Conservation (phyloP, 2,329 filamentous ascomycete species). For the Penicillium sp. region DNA sequence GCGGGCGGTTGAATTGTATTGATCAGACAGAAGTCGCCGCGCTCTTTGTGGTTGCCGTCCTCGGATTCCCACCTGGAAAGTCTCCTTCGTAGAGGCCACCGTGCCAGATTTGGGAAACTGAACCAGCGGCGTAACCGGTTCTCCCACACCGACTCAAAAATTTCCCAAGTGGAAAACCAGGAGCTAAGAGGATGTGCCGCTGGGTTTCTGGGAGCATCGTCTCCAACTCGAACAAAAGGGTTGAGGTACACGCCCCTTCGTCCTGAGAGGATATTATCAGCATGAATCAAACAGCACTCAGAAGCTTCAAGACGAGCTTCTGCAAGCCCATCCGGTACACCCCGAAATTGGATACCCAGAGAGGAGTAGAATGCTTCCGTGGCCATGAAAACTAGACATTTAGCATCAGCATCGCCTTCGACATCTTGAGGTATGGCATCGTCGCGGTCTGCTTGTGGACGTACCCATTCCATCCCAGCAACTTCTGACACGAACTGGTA, state of each 20-base stretch:
- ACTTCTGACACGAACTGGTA: constrained; percentile 63
- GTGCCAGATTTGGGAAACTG: constrained; percentile 36
- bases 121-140: constrained; percentile 56
- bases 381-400: constrained; percentile 31
- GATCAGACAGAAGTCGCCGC: constrained; percentile 59
- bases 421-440: neutral
- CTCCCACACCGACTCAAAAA: constrained; percentile 62
- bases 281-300: constrained; percentile 71
- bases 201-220: constrained; percentile 34
- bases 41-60: constrained; percentile 37
- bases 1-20: constrained; percentile 52
- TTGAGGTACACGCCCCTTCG: constrained; percentile 44
- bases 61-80: constrained; percentile 44
- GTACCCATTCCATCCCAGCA: constrained; percentile 71
- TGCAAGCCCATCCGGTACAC: constrained; percentile 65
- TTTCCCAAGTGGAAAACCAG: constrained; percentile 55
- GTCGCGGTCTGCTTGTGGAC: neutral
- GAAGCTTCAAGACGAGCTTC: constrained; percentile 66
- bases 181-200: constrained; percentile 47
- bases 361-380: constrained; percentile 28
- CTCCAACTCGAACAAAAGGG: constrained; percentile 46
- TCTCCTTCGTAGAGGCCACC: constrained; percentile 34
- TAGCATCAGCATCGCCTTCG: neutral
- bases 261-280: constrained; percentile 40
- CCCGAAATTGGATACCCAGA: constrained; percentile 64